Conservation (phyloP, 1,139 yeast genomes). For the Hyphopichia pseudoburtonii region DNA sequence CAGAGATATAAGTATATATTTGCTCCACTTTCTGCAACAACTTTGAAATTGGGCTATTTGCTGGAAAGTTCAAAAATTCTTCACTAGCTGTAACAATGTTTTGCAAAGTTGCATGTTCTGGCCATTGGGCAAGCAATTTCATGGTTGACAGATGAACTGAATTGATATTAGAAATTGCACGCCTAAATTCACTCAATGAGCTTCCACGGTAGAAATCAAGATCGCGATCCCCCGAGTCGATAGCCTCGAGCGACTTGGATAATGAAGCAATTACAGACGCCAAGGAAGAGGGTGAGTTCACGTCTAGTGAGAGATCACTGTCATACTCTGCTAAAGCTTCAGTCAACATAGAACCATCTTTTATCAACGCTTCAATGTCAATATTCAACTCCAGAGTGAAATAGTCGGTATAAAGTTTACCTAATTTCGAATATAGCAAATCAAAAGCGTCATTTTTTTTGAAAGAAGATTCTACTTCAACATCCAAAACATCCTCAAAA, state of each 20-base stretch:
- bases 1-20: slow-evolving; percentile 74
- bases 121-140: slow-evolving; percentile 72
- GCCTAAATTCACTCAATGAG: slow-evolving; percentile 58
- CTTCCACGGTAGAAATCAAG: slow-evolving; percentile 73
- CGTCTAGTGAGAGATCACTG: slow-evolving; percentile 20
- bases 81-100: slow-evolving; percentile 64
- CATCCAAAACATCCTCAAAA: slow-evolving; percentile 63
- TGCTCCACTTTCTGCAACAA: slow-evolving; percentile 84
- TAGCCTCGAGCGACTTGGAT: slow-evolving; percentile 23
- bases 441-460: slow-evolving; percentile 24
- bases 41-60: slow-evolving; percentile 72
- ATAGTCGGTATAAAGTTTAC: slow-evolving; percentile 28
- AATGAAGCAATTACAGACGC: slow-evolving; percentile 44
- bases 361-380: slow-evolving; percentile 30
- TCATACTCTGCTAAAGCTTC: slow-evolving; percentile 18
- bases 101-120: slow-evolving; percentile 88
- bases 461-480: slow-evolving; percentile 19
- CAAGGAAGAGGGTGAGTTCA: slow-evolving; percentile 35
- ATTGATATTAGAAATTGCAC: slow-evolving; percentile 54
- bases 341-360: slow-evolving; percentile 43
- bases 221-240: slow-evolving; percentile 21
- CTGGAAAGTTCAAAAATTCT: slow-evolving; percentile 65
- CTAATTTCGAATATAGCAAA: slow-evolving; percentile 28
- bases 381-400: slow-evolving; percentile 14
- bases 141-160: slow-evolving; percentile 47